A percentile compares a stretch with the other conserved stretches of the same genome.
phyloP scores from a whole-genome alignment of 2,329 filamentous ascomycete genomes.

The Daldinia sp. region DNA sequence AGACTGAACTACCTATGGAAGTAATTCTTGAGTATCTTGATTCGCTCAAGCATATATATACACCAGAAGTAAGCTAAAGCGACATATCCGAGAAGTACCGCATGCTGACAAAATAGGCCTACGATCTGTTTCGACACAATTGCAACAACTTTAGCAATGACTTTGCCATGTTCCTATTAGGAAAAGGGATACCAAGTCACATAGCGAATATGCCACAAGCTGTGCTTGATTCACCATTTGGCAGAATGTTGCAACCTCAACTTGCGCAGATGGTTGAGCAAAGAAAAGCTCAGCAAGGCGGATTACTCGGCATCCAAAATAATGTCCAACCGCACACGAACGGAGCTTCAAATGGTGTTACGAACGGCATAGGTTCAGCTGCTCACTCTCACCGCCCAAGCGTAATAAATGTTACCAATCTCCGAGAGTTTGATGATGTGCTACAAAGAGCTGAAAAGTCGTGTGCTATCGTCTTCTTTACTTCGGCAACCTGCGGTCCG shows the following conservation, averaged over 20 bases:
- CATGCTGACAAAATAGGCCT: conserved; percentile 67
- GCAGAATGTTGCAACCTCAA: conserved; percentile 86
- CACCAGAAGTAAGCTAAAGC: conserved; percentile 69
- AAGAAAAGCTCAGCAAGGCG: conserved; percentile 62
- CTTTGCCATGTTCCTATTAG: conserved; percentile 87
- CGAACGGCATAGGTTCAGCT: conserved; percentile 27
- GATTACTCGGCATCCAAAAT: conserved; percentile 64
- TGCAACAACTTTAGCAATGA: conserved; percentile 99
- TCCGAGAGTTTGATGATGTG: conserved; percentile 70
- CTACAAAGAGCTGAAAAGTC: conserved; percentile 71
- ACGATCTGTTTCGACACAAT: conserved; percentile 91
- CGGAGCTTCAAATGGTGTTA: conserved; percentile 1
- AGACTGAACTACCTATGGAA: conserved; percentile 81
- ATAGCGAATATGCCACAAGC: conserved; percentile 87
- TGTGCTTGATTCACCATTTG: conserved; percentile 87
- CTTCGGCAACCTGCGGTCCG: conserved; percentile 85
- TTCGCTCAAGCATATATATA: conserved; percentile 85
- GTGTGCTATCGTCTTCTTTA: conserved; percentile 91
- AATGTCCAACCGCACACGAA: conserved; percentile 49
- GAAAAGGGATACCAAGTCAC: conserved; percentile 86
- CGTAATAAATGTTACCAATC: conserved; percentile 72
- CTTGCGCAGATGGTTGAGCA: conserved; percentile 64
- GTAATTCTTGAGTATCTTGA: conserved; percentile 89
- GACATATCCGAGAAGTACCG: background rate
- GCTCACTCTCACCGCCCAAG: conserved; percentile 43